Evolutionary conservation across 73 alveolate genomes (phyloP).

Genomic region (Loxodes magnus): DNA sequence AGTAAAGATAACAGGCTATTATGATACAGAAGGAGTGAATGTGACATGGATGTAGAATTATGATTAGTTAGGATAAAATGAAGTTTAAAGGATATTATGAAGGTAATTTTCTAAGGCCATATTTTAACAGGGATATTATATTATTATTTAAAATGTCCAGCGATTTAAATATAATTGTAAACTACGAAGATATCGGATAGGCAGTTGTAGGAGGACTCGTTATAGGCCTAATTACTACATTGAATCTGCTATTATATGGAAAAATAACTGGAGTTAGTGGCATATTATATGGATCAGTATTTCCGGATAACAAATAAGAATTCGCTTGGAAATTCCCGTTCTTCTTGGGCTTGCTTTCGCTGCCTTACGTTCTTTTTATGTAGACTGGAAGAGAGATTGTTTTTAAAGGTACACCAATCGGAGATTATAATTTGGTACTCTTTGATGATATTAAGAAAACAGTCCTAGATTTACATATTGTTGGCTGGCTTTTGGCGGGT

Average conservation of each 20-base stretch:
- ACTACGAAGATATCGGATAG: too few species aligned
- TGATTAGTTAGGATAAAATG: too few species aligned
- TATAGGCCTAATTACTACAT: constrained; percentile 46
- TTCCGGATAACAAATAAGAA: constrained; percentile 21
- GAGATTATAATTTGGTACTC: not conserved
- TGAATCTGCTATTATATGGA: constrained; percentile 48
- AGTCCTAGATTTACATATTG: constrained; percentile 30
- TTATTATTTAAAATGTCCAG: too few species aligned
- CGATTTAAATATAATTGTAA: too few species aligned
- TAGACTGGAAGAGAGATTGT: not conserved
- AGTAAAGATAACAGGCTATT: too few species aligned
- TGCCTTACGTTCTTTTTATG: not conserved
- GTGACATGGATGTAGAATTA: too few species aligned
- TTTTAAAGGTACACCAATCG: not conserved
- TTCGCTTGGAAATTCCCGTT: constrained; percentile 30
- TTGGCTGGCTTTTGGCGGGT: constrained; percentile 71
- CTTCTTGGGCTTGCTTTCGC: constrained; percentile 17
- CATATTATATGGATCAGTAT: constrained; percentile 21
- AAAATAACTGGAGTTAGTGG: constrained; percentile 77
- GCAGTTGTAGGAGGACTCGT: constrained; percentile 59
- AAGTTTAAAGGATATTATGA: too few species aligned
- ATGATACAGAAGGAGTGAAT: too few species aligned
- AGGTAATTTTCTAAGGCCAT: too few species aligned
- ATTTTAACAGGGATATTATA: too few species aligned
- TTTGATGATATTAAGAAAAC: constrained; percentile 21